Base-by-base conservation (phyloP, 2,329 filamentous ascomycete genomes). In the Penicillium sp. region DNA sequence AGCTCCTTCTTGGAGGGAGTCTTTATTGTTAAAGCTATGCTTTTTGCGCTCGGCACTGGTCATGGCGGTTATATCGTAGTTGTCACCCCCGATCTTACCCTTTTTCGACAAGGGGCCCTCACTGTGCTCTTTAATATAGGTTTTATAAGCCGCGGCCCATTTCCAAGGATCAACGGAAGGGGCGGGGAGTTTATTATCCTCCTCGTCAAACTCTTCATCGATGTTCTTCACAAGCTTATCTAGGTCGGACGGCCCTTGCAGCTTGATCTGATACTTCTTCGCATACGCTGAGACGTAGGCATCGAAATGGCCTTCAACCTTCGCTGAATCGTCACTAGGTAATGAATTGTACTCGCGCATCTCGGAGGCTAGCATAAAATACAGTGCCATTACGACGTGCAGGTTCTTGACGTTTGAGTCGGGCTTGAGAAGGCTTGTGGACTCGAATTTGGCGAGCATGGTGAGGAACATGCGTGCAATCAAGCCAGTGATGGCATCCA, bases 401-500 rank as follows among this genome's bases (percentile, higher is more conserved):
- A 82, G 64, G 58, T 77, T 78, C 57, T 72, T 70, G 21, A 80
- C 67, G 23, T 78, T 75, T 0, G 76, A 76, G 30, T 72, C 70
- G 9, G 73, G 64, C 6, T 69, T 67, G 3, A 82, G 69, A 11
- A 78, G 69, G 5, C 62, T 61, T 9, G 73, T 60, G 23, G 63
- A 61, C 54, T 80, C 77, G 21, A 82, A 72, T 17, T 63, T 69
- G 5, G 76, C 74, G 11, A 82, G 74, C 71, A 76, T 78, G 26
- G 72, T 59, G n/a, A 82, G 68, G 67, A 82, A 78, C 70, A 68
- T 71, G 19, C 51, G 55, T 4, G 47, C 30, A 19, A 63, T 11
- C n/a, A 65, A 30, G 17, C 38, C 41, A 21, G 21, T 46, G 1
- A 58, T 41, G n/a, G 30, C 45, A 1, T 57, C 5, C 5, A 65